These are phyloP conservation scores for Oehlia diaphana DNA, from an alignment of 192 early-diverging fungal species.

Conservation along the genomic window DNA sequence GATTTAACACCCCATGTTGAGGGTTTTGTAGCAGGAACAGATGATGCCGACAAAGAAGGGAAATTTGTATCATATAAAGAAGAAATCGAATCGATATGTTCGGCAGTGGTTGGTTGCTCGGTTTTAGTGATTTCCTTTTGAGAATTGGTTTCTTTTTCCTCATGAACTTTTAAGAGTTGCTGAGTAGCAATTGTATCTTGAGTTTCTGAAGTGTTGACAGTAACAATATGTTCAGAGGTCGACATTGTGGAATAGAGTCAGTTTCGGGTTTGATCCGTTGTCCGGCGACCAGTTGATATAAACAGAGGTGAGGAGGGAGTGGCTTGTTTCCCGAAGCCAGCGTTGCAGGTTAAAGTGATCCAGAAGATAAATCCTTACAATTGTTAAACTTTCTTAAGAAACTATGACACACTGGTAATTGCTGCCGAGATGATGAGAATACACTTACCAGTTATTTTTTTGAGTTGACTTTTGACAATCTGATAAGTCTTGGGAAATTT, in stretches of 20 bases:
- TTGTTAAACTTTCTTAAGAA: neutral
- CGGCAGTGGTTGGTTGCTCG: neutral
- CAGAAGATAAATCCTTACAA: neutral
- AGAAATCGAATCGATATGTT: neutral
- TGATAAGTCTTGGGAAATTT: neutral
- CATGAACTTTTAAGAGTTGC: conserved; percentile 11
- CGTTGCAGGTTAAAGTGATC: conserved; percentile 16
- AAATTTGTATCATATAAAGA: conserved; percentile 16
- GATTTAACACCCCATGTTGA: conserved; percentile 15
- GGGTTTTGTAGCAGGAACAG: neutral
- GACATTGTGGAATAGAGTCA: conserved; percentile 14
- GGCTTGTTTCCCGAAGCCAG: conserved; percentile 25
- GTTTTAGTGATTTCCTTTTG: conserved; percentile 8
- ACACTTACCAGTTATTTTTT: neutral
- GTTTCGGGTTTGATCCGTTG: conserved; percentile 21
- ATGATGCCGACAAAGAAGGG: conserved; percentile 13
- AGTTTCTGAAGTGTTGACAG: neutral
- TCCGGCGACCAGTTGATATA: conserved; percentile 14
- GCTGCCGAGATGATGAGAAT: neutral
- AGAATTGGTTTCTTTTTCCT: neutral
- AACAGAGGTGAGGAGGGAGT: neutral
- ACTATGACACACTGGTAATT: neutral
- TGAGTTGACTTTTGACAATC: neutral
- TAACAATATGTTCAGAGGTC: neutral
- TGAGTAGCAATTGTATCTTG: neutral